Conservation (phyloP, 805 yeast species). For the Ogataea pini region DNA sequence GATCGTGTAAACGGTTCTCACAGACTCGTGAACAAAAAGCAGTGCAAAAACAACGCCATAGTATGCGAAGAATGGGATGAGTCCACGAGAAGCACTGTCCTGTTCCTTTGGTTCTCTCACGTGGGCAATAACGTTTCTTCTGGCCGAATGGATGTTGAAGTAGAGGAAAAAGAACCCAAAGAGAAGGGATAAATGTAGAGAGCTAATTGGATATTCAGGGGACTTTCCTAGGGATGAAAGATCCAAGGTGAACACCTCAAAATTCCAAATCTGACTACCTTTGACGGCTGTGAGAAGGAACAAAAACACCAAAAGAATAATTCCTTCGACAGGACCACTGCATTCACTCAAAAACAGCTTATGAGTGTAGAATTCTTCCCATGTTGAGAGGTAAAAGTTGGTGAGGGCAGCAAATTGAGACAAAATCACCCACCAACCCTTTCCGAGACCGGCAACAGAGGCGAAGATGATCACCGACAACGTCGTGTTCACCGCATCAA, state of each 20-base stretch:
- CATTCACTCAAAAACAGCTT: conserved; percentile 72
- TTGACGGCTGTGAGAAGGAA: conserved; percentile 62
- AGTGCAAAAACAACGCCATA: conserved; percentile 50
- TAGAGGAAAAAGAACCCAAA: conserved; percentile 55
- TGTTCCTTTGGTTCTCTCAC: conserved; percentile 32
- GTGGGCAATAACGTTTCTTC: conserved; percentile 54
- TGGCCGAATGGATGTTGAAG: conserved; percentile 70
- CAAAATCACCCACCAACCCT: conserved; percentile 57
- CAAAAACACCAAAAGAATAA: conserved; percentile 57
- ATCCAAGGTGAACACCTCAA: conserved; percentile 39
- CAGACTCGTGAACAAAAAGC: conserved; percentile 51
- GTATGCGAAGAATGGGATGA: conserved; percentile 67
- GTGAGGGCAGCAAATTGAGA: conserved; percentile 73
- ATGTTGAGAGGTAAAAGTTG: conserved; percentile 85
- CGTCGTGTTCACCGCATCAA: conserved; percentile 67
- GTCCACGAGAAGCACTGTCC: conserved; percentile 48
- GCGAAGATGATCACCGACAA: conserved; percentile 73
- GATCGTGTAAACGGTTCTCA: conserved; percentile 44
- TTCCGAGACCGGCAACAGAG: conserved; percentile 77
- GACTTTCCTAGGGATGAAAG: conserved; percentile 37
- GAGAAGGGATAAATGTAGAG: conserved; percentile 45
- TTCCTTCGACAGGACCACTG: conserved; percentile 96
- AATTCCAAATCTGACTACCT: conserved; percentile 73
- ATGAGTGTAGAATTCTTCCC: conserved; percentile 96
- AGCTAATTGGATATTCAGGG: conserved; percentile 35